Base-by-base conservation (phyloP, 768 basidiomycete species). In the Suillus bovinus region DNA sequence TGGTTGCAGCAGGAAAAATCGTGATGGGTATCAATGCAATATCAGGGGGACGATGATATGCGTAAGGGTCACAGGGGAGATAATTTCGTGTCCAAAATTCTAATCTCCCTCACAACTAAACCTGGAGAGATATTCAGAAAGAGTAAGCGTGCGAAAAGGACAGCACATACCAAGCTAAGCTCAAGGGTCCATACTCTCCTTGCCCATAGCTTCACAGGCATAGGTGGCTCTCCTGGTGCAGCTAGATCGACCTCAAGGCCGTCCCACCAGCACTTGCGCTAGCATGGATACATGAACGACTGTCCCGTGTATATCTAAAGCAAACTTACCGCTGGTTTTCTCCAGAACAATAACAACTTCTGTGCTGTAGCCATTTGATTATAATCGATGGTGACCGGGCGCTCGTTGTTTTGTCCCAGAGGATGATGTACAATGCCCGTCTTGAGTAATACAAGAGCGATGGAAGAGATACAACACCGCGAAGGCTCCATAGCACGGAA, bases 231-330 rank as follows among this genome's bases (percentile, higher is more conserved):
- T 5, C 79, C 86, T 1, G 79, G 72, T 5, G 82, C 80, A 9
- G 90, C 86, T 47, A 98, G 72, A 59, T 97, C 92, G 22, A 96
- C 87, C 66, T 96, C 94, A 42, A 95, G 81, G 13, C 96, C 96
- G 69, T 99, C 97, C 97, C 97, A 99, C 97, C 97, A 99, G 77
- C 96, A 99, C 80, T 99, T 99, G 46, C 97, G 83, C 96, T 98
- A 66, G 16, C 36, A n/a, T 39, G 24, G 38, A 38, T 6, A 50
- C 56, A 39, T 60, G 42, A 63, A 36, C 22, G 8, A 52, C 24
- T 34, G 17, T 33, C n/a, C 17, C 20, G 27, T 8, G 16, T 2
- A 17, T 29, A 33, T 44, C 17, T 46, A 59, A 44, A 61, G 46
- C 27, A 16, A 20, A 86, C 94, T 67, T 76, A 97, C 96, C n/a